Percentiles rank a stretch among this genome's conserved stretches.
Evolutionary conservation across 108 stramenopile species (phyloP).

Genomic region (Nitzschia palea): DNA sequence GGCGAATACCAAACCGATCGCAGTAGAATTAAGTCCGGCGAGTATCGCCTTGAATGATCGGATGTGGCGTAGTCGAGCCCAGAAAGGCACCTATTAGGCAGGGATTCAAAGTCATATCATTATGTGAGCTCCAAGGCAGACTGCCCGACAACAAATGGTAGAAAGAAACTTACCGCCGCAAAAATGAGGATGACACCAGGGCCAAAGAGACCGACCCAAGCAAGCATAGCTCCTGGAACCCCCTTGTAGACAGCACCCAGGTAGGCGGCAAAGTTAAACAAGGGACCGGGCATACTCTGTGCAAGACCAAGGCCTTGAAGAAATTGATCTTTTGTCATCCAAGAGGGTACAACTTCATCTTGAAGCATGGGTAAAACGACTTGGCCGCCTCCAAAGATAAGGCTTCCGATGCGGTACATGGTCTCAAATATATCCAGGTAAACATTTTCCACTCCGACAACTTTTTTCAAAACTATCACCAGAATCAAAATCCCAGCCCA

Average conservation of each 20-base stretch:
- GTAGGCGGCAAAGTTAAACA: conserved; percentile 93
- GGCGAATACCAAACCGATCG: conserved; percentile 85
- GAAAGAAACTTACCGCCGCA: conserved; percentile 65
- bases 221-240: conserved; percentile 84
- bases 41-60: conserved; percentile 72
- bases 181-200: conserved; percentile 92
- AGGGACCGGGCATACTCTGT: conserved; percentile 76
- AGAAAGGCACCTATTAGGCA: conserved; percentile 68
- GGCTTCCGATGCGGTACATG: conserved; percentile 86
- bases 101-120: too few relatives aligned
- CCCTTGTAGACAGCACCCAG: conserved; percentile 86
- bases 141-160: too few relatives aligned
- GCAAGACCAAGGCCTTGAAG: conserved; percentile 74
- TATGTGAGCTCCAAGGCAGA: too few relatives aligned
- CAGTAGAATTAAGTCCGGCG: conserved; percentile 84
- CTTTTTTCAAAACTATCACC: conserved; percentile 49
- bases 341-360: conserved; percentile 84
- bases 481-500: conserved; percentile 62
- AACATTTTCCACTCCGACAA: conserved; percentile 42
- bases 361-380: conserved; percentile 94
- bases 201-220: conserved; percentile 83
- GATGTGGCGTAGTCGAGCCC: conserved; percentile 82
- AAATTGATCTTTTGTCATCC: conserved; percentile 82
- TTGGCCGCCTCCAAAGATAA: conserved; percentile 94
- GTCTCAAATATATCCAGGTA: conserved; percentile 88